Evolutionary conservation across 2,329 filamentous ascomycete genomes (phyloP), one percentile per base, ranked within the genome.

Genomic region (Trichoderma aggressivum): DNA sequence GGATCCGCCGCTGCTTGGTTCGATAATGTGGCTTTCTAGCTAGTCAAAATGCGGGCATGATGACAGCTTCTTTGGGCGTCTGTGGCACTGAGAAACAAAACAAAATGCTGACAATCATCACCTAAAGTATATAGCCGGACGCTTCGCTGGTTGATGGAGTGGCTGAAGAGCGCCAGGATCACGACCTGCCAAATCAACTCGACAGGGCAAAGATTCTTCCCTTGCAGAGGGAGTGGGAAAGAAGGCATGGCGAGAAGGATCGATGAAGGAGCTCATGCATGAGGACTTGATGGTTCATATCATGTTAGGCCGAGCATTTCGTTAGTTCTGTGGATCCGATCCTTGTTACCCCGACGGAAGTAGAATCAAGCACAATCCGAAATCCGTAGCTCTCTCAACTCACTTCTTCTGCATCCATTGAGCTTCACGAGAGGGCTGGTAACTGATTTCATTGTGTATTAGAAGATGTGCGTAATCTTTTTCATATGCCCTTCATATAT

Each of bases 41-140:
- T 60, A 50, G 55, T 69, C 65, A 69, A 34, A 36, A 50, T 61
- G 21, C 21, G 65, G 55, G 39, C 65, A 69, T 69, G 56, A 8
- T 34, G 28, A 47, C 36, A 21, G 28, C 30, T 61, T 56, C 53
- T 5, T 6, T 21, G 14, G 6, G 18, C n/a, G 24, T 30, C 24
- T 39, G 21, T 36, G 11, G 55, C 21, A 21, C 43, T 21, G 28
- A 8, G 47, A 32, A 55, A n/a, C 47, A 32, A 64, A 50, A 55
- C 26, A 69, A 34, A 11, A 61, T 60, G 56, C 65, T 69, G 65
- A 58, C 55, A 53, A 30, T 16, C 10, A 47, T 43, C 11, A 18
- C 26, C 64, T 18, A 47, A 47, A 10, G 5, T 5, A 26, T 34
- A 2, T 18, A 26, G 21, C 3, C n/a, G 50, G 21, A 34, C 2